Base-by-base conservation (phyloP, 345 rosid genomes). In the Acer saccharum region DNA sequence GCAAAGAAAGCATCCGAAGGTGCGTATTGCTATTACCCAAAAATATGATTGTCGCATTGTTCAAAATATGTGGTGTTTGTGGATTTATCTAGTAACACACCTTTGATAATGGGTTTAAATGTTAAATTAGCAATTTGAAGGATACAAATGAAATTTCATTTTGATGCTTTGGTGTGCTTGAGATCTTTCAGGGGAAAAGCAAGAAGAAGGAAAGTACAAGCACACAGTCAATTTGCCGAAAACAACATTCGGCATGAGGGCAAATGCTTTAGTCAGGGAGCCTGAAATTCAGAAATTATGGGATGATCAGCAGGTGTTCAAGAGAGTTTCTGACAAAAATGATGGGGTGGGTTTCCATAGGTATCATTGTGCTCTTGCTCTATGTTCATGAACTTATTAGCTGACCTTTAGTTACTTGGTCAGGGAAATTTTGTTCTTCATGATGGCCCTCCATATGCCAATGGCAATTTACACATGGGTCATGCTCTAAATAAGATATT, bases 381-480 rank as follows among this genome's bases (percentile, higher is more conserved):
- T 77, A 75, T 43, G 43, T 69, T 7, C 32, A 58, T 67, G 71
- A 75, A 75, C 44, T 73, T 76, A 76, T 84, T 69, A 55, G 79
- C 87, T 88, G 76, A 89, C 76, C 7, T 76, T 73, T 62, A 27
- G 61, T 75, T 81, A 21, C 73, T 81, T 80, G 74, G 70, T 55
- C 86, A 95, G 97, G 97, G 86, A 75, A 88, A 74, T 84, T 95
- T 95, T 84, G 89, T 93, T 78, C 94, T 95, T 80, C 99, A 95
- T 81, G 97, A 95, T 86, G 98, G 98, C 64, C 99, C 99, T 75
- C 98, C 98, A 63, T 95, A 95, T 81, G 99, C 99, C 81, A 95
- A 95, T 73, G 99, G 98, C 68, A 90, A 92, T 58, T 86, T 93
- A 14, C 99, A 95, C 71, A 92, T 93, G 88, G 98, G 99, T 43